Evolutionary conservation across 2,329 filamentous ascomycete species (phyloP).

Genomic region (Colletotrichum graminicola): DNA sequence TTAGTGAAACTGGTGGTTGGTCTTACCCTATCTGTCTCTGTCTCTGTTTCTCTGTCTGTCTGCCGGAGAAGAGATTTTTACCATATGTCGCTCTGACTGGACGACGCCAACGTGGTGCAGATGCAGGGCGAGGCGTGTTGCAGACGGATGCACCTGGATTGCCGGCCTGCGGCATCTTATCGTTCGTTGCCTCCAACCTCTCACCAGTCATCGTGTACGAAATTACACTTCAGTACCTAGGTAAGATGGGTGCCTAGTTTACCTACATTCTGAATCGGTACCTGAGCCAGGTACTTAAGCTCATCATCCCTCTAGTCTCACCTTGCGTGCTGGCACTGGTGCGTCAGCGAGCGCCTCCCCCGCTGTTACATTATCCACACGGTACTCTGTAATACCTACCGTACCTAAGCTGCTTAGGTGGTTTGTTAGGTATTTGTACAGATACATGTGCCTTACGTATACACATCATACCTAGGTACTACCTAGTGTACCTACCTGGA

Average conservation of each 20-base stretch:
- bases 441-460: too few relatives aligned
- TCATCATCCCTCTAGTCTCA: background rate
- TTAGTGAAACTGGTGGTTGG: conserved; percentile 10
- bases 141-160: conserved; percentile 12
- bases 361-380: background rate
- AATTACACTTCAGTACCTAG: background rate
- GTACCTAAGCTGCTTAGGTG: too few relatives aligned
- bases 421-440: background rate
- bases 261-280: background rate
- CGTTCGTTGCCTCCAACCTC: background rate
- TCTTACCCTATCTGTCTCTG: background rate
- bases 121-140: conserved; percentile 6
- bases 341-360: background rate
- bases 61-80: conserved; percentile 20
- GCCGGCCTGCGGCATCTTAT: conserved; percentile 1
- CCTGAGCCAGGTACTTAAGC: background rate
- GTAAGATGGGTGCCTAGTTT: too few relatives aligned
- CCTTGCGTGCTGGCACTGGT: background rate
- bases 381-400: too few relatives aligned
- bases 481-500: too few relatives aligned
- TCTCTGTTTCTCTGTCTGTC: background rate
- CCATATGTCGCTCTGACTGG: conserved; percentile 17
- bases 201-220: background rate
- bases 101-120: conserved; percentile 23
- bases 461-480: too few relatives aligned